Percentiles rank a stretch among this genome's conserved stretches.
Evolutionary conservation across 106 monocot genomes (phyloP).

Genomic region (Iris macrosiphon): DNA sequence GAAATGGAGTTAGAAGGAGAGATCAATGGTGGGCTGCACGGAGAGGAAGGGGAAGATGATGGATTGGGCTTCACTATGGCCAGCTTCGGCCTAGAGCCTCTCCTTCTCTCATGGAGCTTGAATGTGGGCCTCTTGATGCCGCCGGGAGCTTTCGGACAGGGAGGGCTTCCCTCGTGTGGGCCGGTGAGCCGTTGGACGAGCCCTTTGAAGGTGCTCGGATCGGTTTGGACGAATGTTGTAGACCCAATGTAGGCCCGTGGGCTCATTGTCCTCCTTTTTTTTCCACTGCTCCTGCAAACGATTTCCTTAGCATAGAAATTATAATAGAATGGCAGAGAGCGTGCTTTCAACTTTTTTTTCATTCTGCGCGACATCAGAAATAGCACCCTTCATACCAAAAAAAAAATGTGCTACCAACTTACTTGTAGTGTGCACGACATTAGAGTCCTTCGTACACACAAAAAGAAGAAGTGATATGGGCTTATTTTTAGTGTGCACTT

Average conservation of each 20-base stretch:
- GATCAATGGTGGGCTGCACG: not conserved
- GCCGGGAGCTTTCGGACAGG: not conserved
- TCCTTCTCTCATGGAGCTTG: slow-evolving; percentile 33
- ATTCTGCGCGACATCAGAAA: too few species aligned
- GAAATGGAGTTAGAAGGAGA: slow-evolving; percentile 22
- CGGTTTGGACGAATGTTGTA: slow-evolving; percentile 8
- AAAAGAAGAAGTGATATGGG: too few species aligned
- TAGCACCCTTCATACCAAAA: too few species aligned
- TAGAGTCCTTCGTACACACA: too few species aligned
- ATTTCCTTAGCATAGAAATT: too few species aligned
- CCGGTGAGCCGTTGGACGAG: slow-evolving; percentile 18
- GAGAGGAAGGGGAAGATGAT: not conserved
- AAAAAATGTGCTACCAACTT: too few species aligned
- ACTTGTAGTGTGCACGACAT: too few species aligned
- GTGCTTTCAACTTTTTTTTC: too few species aligned
- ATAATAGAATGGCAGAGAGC: too few species aligned
- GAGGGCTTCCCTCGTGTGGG: not conserved
- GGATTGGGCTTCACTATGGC: slow-evolving; percentile 15
- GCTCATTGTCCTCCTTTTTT: too few species aligned
- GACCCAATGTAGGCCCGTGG: not conserved
- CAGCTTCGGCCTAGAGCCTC: slow-evolving; percentile 10
- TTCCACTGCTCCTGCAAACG: too few species aligned
- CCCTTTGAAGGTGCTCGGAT: slow-evolving; percentile 8
- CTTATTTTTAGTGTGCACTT: too few species aligned
- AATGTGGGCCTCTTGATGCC: slow-evolving; percentile 12